Evolutionary conservation across 2,329 filamentous ascomycete species (phyloP), one percentile per base, ranked within the genome.

Genomic region (Fusarium devonianum): DNA sequence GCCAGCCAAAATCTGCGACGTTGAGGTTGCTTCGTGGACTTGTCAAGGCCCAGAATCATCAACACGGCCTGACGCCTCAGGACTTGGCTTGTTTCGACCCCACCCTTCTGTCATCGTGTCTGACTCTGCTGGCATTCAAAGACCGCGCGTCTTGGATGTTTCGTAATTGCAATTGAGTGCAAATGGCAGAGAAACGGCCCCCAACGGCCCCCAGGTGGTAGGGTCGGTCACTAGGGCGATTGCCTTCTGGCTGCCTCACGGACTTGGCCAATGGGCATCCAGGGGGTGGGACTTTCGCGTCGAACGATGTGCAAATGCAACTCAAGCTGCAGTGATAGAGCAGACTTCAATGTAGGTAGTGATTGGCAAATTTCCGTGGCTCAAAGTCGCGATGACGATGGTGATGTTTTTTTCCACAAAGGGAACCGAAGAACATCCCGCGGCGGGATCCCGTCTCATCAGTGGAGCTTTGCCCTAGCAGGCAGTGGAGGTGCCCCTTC

Each of bases 161-260:
- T 6, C 23, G 4, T 4, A 8, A 25, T 8, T 8, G 12, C 23
- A 8, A 25, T 25, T 25, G 7, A 26, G n/a, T 10, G 19, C 6
- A 9, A 17, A 18, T 7, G 30, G 11, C 7, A 16, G 5, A 33
- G 18, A 33, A 40, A 45, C 25, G 56, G 56, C 56, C 56, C 56
- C 56, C 56, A 58, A 58, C 23, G 49, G 53, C 49, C 54, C 54
- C 54, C 54, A 50, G 50, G 18, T 37, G 13, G 23, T 13, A 33
- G 47, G 37, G 41, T 26, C 23, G 4, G n/a, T 47, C 10, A 6
- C 28, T 40, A 52, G 47, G 40, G 35, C 26, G 28, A 40, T 50
- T 58, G 36, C 33, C 26, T 54, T 25, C 18, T 33, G 53, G 56
- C 53, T 60, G 57, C 56, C 57, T 60, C 57, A 22, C 33, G 32